Evolutionary conservation across 192 early-diverging fungal genomes (phyloP).

Genomic region (Backusella luteola): DNA sequence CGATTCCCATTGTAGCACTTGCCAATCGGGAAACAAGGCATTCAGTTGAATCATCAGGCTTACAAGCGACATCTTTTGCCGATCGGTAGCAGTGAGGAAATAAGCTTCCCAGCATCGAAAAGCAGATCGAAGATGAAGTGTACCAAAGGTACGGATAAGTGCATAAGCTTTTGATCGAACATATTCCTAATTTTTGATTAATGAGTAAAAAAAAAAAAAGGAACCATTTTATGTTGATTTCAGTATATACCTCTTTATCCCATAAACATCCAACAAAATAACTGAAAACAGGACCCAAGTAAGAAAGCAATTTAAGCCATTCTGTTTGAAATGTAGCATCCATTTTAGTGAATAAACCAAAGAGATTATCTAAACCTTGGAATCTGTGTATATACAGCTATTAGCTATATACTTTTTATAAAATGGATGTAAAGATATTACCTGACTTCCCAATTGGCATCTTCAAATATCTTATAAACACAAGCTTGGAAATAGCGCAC

Average conservation of each 20-base stretch:
- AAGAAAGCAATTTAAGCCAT: slow-evolving; percentile 35
- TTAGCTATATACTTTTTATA: neutral
- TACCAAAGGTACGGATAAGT: slow-evolving; percentile 45
- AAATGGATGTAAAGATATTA: slow-evolving; percentile 4
- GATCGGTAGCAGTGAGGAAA: slow-evolving; percentile 39
- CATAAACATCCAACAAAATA: slow-evolving; percentile 54
- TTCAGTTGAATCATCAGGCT: slow-evolving; percentile 56
- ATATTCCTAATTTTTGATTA: slow-evolving; percentile 35
- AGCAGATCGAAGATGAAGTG: slow-evolving; percentile 44
- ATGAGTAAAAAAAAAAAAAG: neutral
- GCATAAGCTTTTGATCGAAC: slow-evolving; percentile 53
- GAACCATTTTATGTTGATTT: neutral
- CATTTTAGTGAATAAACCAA: slow-evolving; percentile 56
- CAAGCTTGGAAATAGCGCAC: slow-evolving; percentile 42
- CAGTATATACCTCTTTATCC: slow-evolving; percentile 47
- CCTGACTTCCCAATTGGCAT: slow-evolving; percentile 52
- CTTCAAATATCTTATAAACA: slow-evolving; percentile 43
- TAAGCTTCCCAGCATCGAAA: slow-evolving; percentile 59
- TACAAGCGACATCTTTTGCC: slow-evolving; percentile 37
- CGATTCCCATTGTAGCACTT: slow-evolving; percentile 42
- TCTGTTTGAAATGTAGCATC: slow-evolving; percentile 43
- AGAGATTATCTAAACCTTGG: slow-evolving; percentile 50
- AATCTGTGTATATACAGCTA: slow-evolving; percentile 32
- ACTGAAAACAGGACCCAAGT: slow-evolving; percentile 53
- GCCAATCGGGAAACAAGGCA: slow-evolving; percentile 54